Base-by-base conservation (phyloP, 805 yeast species). In the Teunomyces gatunensis region DNA sequence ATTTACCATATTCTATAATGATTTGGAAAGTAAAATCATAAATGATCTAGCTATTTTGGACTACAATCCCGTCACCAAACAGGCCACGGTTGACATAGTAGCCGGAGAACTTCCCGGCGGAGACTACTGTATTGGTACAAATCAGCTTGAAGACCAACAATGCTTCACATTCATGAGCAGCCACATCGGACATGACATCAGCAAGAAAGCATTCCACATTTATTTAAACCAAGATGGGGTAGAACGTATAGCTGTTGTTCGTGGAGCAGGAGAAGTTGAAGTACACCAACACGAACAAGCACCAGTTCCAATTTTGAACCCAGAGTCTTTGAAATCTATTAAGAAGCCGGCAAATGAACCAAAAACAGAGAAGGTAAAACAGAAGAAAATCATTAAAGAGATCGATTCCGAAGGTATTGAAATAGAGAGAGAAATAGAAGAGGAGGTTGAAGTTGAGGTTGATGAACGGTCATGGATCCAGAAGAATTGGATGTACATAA, bases 401-500 rank as follows among this genome's bases (percentile, higher is more conserved):
- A 56, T 49, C 20, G 63, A 64, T 44, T 63, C 60, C 10, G 48
- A 59, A 1, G 70, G 69, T 1, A 59, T 57, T 7, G 57, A 52
- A 33, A 50, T 54, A 3, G 62, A 59, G 44, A 47, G 47, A 21
- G 64, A 54, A 21, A 45, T 57, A 1, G 63, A 57, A 47, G 52
- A 39, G 12, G 62, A 54, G 42, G 59, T 52, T 12, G 62, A 52
- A 44, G 60, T 54, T 15, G 56, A 47, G 15, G 61, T 58, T 20
- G 64, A 59, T 41, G 59, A 58, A 12, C 57, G 70, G 33, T 74
- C 83, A 4, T 81, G 80, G 63, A 64, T 82, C 13, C 85, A 81
- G 58, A 76, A 77, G 59, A 77, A 83, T 63, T 83, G 87, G 87
- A 70, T 79, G 73, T 81, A 78, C 60, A 66, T 83, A 21, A 79